Evolutionary conservation across 176 grass and related monocot species (phyloP).

Genomic region (Pharus latifolius): DNA sequence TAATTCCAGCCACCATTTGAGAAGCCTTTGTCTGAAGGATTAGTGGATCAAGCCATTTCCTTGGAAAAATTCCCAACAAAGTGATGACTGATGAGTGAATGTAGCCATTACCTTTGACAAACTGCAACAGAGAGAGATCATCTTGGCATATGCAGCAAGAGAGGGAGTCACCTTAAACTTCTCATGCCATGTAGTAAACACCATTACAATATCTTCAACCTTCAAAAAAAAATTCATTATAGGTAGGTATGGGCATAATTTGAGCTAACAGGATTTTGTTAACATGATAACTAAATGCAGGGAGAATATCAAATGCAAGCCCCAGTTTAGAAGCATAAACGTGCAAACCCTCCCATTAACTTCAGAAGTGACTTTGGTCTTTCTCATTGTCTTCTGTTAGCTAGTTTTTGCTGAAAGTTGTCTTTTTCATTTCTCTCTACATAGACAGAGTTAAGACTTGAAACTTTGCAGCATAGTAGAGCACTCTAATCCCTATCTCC

Average conservation of each 20-base stretch:
- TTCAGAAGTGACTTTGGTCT: too few relatives aligned
- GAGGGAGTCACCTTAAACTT: conserved; percentile 51
- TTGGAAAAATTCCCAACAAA: background rate
- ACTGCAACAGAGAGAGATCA: conserved; percentile 56
- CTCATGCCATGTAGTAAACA: conserved; percentile 58
- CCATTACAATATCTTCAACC: conserved; percentile 59
- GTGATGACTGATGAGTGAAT: background rate
- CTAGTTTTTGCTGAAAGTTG: too few relatives aligned
- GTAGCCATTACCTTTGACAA: conserved; percentile 43
- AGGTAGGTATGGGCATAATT: background rate
- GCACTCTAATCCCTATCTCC: too few relatives aligned
- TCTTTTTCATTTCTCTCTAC: too few relatives aligned
- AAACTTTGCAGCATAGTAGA: too few relatives aligned
- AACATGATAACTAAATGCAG: conserved; percentile 13
- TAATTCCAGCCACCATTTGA: background rate
- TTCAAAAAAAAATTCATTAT: conserved; percentile 41
- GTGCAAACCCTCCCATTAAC: too few relatives aligned
- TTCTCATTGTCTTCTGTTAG: too few relatives aligned
- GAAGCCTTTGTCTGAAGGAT: background rate
- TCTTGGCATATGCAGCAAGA: conserved; percentile 43
- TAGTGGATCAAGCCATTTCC: background rate
- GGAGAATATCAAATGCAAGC: too few relatives aligned
- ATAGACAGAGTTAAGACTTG: too few relatives aligned
- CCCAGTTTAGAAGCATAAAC: too few relatives aligned
- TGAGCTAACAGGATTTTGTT: conserved; percentile 1